Conservation (phyloP, 306 rosid species). For the Lablab purpureus region DNA sequence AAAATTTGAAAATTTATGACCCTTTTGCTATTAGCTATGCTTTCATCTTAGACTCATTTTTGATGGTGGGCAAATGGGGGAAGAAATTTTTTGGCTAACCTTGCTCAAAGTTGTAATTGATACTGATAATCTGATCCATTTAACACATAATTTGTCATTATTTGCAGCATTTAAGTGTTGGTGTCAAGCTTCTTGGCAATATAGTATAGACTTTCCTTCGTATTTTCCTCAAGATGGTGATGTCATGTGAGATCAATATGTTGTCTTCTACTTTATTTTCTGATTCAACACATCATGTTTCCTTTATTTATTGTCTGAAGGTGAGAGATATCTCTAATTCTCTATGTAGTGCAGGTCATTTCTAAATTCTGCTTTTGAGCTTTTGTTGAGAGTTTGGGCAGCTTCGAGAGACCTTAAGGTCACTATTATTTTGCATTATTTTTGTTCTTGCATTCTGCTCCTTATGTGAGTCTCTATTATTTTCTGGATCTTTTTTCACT, state of each 20-base stretch:
- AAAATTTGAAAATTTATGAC: conserved; percentile 34
- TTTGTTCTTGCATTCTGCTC: neutral
- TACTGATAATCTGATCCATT: neutral
- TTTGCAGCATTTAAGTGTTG: conserved; percentile 96
- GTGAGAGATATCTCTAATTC: conserved; percentile 45
- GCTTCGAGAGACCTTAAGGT: conserved; percentile 94
- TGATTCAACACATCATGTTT: conserved; percentile 30
- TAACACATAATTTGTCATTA: conserved; percentile 41
- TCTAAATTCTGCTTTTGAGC: conserved; percentile 95
- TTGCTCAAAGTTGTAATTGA: conserved; percentile 26
- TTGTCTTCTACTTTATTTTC: conserved; percentile 36
- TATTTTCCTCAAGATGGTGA: conserved; percentile 71
- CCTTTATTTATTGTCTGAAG: conserved; percentile 48
- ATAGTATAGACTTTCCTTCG: conserved; percentile 76
- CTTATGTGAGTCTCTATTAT: conserved; percentile 32
- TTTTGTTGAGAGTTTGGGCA: conserved; percentile 93
- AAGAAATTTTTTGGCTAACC: conserved; percentile 3
- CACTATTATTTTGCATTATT: conserved; percentile 11
- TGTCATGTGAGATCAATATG: conserved; percentile 82
- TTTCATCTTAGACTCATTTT: conserved; percentile 22
- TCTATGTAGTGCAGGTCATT: conserved; percentile 82
- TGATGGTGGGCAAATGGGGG: conserved; percentile 3
- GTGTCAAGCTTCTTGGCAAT: conserved; percentile 98
- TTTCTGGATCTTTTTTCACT: neutral
- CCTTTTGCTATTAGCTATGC: conserved; percentile 30